These are phyloP conservation scores for Knufia petricola DNA, from an alignment of 2,329 filamentous ascomycete genomes.

Conservation along the genomic window DNA sequence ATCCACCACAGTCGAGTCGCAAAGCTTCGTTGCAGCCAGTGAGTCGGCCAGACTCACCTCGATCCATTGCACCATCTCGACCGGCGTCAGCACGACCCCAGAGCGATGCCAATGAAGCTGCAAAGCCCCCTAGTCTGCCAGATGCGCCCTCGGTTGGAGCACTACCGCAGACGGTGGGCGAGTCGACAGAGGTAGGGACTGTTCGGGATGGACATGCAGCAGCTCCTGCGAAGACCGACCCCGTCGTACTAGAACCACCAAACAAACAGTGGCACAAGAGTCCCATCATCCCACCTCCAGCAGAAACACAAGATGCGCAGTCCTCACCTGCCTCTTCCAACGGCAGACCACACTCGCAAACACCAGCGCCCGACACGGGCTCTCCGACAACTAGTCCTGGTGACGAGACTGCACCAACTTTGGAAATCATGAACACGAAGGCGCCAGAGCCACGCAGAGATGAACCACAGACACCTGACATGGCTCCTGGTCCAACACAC, in stretches of 20 bases:
- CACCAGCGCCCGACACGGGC: conserved; percentile 56
- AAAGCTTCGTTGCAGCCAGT: conserved; percentile 6
- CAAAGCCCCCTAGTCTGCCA: background rate
- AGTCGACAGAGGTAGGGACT: background rate
- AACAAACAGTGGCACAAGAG: background rate
- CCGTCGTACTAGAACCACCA: background rate
- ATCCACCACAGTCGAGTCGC: background rate
- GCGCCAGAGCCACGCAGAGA: conserved; percentile 9
- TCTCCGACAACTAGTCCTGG: conserved; percentile 69
- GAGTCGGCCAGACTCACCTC: conserved; percentile 2
- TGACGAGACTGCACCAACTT: conserved; percentile 39
- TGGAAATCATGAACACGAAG: conserved; percentile 11
- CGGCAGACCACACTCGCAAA: conserved; percentile 61
- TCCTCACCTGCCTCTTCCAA: conserved; percentile 54
- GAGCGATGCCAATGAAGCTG: background rate
- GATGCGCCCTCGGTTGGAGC: background rate
- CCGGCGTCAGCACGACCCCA: background rate
- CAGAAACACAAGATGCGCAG: conserved; percentile 28
- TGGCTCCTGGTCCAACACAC: conserved; percentile 1
- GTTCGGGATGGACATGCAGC: background rate
- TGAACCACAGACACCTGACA: conserved; percentile 7
- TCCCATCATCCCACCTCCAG: background rate
- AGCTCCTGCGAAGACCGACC: background rate
- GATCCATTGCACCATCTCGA: background rate
- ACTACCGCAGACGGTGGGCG: background rate